Evolutionary conservation across 108 stramenopile genomes (phyloP).

Genomic region (Pelagomonas calceolata): DNA sequence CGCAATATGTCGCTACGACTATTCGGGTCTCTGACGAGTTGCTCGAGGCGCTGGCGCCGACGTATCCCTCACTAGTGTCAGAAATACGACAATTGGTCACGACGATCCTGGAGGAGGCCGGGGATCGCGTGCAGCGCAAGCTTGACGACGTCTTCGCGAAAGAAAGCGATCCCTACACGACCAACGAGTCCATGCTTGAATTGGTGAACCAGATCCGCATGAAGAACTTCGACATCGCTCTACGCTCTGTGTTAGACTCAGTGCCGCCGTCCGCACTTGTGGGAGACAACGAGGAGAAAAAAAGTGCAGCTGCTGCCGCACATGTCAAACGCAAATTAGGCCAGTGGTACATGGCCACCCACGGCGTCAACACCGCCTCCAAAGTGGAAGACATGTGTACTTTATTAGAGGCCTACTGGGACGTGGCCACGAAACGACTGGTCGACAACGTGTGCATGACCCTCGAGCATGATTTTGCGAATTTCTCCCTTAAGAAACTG

Average conservation of each 20-base stretch:
- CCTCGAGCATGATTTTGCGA: constrained; percentile 30
- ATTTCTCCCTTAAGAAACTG: constrained; percentile 17
- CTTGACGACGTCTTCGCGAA: constrained; percentile 31
- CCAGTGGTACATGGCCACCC: constrained; percentile 25
- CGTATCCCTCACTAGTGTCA: constrained; percentile 19
- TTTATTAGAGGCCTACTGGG: constrained; percentile 36
- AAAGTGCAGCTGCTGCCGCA: no score
- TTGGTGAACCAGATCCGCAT: constrained; percentile 35
- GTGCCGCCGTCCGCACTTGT: no score
- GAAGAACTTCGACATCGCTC: constrained; percentile 25
- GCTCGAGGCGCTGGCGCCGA: constrained; percentile 18
- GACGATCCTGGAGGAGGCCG: constrained; percentile 17
- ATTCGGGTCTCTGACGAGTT: constrained; percentile 16
- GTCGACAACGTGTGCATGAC: constrained; percentile 44
- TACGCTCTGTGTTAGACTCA: neutral
- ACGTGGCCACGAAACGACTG: constrained; percentile 29
- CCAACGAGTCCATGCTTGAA: constrained; percentile 33
- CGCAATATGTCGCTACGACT: constrained; percentile 4
- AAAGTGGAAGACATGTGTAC: constrained; percentile 39
- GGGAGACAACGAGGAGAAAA: neutral
- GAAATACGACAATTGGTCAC: constrained; percentile 15
- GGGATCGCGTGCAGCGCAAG: constrained; percentile 16
- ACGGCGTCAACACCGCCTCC: constrained; percentile 30
- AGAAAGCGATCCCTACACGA: constrained; percentile 33
- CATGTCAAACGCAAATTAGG: neutral